Percentiles rank a stretch among this genome's conserved stretches.
Conservation (phyloP, 1,284 basidiomycete species). For the Grifola frondosa region DNA sequence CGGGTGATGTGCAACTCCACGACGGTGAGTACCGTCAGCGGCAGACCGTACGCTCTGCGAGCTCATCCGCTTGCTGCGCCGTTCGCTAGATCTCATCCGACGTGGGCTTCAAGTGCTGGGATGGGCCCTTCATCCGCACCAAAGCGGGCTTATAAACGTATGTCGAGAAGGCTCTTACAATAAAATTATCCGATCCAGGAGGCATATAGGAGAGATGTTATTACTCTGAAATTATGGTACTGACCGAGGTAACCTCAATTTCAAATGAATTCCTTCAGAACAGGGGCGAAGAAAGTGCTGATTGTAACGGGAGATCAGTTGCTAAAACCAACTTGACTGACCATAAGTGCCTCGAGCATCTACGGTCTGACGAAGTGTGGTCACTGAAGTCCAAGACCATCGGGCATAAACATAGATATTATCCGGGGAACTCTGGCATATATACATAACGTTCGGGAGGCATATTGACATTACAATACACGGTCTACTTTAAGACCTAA, state of each 20-base stretch:
- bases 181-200: too few relatives aligned
- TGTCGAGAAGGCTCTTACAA: constrained; percentile 1
- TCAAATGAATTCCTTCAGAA: too few relatives aligned
- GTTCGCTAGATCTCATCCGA: constrained; percentile 43
- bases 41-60: background rate
- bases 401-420: constrained; percentile 8
- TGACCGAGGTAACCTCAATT: too few relatives aligned
- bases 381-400: too few relatives aligned
- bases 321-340: too few relatives aligned
- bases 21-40: constrained; percentile 36
- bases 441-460: constrained; percentile 13
- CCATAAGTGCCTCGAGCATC: too few relatives aligned
- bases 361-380: too few relatives aligned
- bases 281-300: too few relatives aligned
- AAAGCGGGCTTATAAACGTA: constrained; percentile 18
- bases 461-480: constrained; percentile 19
- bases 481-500: constrained; percentile 11
- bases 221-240: background rate
- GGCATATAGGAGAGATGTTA: background rate
- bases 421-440: constrained; percentile 8
- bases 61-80: background rate
- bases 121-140: constrained; percentile 44
- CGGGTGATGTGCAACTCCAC: constrained; percentile 56
- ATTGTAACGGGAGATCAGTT: too few relatives aligned
- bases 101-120: constrained; percentile 55